Evolutionary conservation across 2,329 filamentous ascomycete genomes (phyloP).

Genomic region (Daldinia sp.): DNA sequence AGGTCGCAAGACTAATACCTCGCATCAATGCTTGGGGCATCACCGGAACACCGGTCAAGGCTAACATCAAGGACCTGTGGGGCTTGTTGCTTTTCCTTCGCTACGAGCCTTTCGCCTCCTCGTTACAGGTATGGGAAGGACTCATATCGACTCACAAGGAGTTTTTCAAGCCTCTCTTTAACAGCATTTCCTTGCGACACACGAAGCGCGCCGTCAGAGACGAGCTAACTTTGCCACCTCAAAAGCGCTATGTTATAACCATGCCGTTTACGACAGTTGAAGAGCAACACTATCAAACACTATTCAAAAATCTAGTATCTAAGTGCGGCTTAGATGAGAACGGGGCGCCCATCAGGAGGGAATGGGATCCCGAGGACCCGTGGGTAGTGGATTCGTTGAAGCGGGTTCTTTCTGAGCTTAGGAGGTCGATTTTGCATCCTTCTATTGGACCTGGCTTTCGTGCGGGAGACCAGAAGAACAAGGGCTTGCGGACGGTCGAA

Average conservation of each 20-base stretch:
- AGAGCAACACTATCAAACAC: slow-evolving; percentile 82
- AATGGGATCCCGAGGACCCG: slow-evolving; percentile 71
- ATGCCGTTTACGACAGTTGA: slow-evolving; percentile 91
- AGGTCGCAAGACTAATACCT: slow-evolving; percentile 80
- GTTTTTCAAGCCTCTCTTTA: slow-evolving; percentile 75
- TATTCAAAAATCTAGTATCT: slow-evolving; percentile 79
- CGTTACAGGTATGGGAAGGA: slow-evolving; percentile 70
- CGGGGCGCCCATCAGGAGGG: slow-evolving; percentile 67
- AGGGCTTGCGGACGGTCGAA: slow-evolving; percentile 79
- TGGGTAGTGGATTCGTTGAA: slow-evolving; percentile 75
- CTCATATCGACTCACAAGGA: slow-evolving; percentile 68
- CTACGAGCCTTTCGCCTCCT: slow-evolving; percentile 77
- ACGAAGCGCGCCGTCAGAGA: slow-evolving; percentile 82
- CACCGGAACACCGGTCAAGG: slow-evolving; percentile 87
- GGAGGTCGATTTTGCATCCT: slow-evolving; percentile 86
- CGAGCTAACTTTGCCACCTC: slow-evolving; percentile 80
- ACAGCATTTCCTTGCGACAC: slow-evolving; percentile 78
- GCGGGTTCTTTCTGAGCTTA: slow-evolving; percentile 76
- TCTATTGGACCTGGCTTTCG: slow-evolving; percentile 75
- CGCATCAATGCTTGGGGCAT: slow-evolving; percentile 90
- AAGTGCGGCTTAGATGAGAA: slow-evolving; percentile 70
- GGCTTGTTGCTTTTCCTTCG: slow-evolving; percentile 83
- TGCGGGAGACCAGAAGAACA: slow-evolving; percentile 67
- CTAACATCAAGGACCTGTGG: slow-evolving; percentile 78
- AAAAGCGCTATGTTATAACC: slow-evolving; percentile 86